A percentile compares a stretch with the other conserved stretches of the same genome.
These are phyloP conservation scores for Kodamaea kaohsiungensis DNA, from an alignment of 805 yeast species.

Conservation along the genomic window DNA sequence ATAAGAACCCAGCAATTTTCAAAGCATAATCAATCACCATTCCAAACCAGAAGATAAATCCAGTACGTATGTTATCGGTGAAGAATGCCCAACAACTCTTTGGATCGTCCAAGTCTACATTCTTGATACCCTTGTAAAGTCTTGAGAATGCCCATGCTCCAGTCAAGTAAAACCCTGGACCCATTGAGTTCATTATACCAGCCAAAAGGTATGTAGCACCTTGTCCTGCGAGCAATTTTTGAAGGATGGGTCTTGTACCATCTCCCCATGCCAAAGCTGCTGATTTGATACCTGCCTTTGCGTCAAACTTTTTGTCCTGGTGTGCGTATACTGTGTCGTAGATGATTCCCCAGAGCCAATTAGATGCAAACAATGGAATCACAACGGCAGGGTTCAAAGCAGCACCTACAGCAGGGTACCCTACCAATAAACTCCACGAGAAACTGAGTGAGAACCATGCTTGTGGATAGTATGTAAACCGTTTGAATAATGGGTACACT, in stretches of 20 bases:
- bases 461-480: constrained; percentile 97
- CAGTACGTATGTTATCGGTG: constrained; percentile 73
- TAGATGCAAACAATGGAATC: constrained; percentile 72
- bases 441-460: constrained; percentile 76
- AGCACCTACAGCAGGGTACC: constrained; percentile 95
- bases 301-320: constrained; percentile 89
- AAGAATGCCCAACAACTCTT: constrained; percentile 82
- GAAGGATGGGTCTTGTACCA: constrained; percentile 67
- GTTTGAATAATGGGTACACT: constrained; percentile 88
- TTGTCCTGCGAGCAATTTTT: constrained; percentile 67
- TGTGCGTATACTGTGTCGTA: constrained; percentile 98
- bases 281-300: constrained; percentile 88
- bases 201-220: constrained; percentile 61
- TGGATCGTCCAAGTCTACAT: constrained; percentile 80
- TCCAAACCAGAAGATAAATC: constrained; percentile 66
- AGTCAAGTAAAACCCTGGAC: constrained; percentile 78
- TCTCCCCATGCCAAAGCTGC: constrained; percentile 96
- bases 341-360: constrained; percentile 90
- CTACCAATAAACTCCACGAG: constrained; percentile 92
- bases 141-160: constrained; percentile 69
- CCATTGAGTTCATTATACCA: constrained; percentile 77
- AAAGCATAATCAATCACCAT: constrained; percentile 65
- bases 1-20: constrained; percentile 47
- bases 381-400: constrained; percentile 71
- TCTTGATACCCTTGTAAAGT: constrained; percentile 63